These are phyloP conservation scores for Fraxinus sp. DNA, from an alignment of 305 asterid species.

Conservation along the genomic window DNA sequence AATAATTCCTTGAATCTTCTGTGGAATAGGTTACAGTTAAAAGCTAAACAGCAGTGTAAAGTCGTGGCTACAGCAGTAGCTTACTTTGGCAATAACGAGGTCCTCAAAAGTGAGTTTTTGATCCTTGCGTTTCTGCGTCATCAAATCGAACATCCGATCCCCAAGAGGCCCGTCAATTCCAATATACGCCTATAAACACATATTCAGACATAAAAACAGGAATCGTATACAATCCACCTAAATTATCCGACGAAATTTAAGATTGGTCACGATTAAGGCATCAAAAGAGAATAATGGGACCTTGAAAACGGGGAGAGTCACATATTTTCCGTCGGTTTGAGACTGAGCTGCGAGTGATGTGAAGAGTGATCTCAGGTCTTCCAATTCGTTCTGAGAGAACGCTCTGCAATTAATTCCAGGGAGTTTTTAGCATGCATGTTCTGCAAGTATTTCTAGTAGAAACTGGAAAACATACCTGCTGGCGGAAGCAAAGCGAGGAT, in stretches of 20 bases:
- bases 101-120: slow-evolving; percentile 76
- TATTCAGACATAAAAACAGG: slow-evolving; percentile 16
- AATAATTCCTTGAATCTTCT: neutral
- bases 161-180: slow-evolving; percentile 79
- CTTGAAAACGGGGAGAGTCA: slow-evolving; percentile 72
- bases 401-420: slow-evolving; percentile 45
- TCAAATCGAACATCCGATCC: slow-evolving; percentile 72
- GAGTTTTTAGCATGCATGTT: neutral
- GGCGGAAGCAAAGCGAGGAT: slow-evolving; percentile 59
- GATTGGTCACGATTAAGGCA: neutral
- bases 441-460: neutral
- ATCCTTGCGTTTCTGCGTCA: slow-evolving; percentile 71
- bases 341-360: slow-evolving; percentile 71
- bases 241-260: neutral
- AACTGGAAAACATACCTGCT: slow-evolving; percentile 38
- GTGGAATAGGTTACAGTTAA: neutral
- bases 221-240: neutral
- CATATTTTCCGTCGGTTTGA: slow-evolving; percentile 43
- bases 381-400: slow-evolving; percentile 59
- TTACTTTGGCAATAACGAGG: slow-evolving; percentile 87
- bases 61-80: neutral
- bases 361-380: slow-evolving; percentile 62
- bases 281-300: slow-evolving; percentile 27
- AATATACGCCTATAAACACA: slow-evolving; percentile 50
- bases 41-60: neutral